Evolutionary conservation across 805 yeast genomes (phyloP), one percentile per base, ranked within the genome.

Genomic region (Jamesozyma rosinii): DNA sequence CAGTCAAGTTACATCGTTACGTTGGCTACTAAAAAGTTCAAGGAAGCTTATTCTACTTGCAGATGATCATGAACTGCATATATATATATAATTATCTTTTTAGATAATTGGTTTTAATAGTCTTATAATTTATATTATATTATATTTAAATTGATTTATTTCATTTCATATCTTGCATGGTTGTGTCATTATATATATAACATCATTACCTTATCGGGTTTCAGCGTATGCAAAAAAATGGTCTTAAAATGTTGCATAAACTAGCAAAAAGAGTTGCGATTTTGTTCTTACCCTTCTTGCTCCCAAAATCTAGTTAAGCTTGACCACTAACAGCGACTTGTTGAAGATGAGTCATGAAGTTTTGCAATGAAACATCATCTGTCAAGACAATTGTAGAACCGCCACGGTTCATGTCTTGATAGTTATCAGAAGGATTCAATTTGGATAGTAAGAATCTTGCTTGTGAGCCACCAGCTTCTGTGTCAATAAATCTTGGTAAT

Each of bases 381-480:
- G 98, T 92, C 63, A 90, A 79, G 39, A 92, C 97, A 53, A 86
- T 84, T 13, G 92, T 86, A 37, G 75, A 56, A 35, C 79, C 77
- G 36, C 76, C 76, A 13, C 68, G 69, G 35, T 61, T 50, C 31
- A 65, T 67, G 38, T 68, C 71, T 61, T 81, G 79, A 61, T 83
- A 83, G 33, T 89, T 81, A 50, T 84, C 87, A 38, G 95, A 83
- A 34, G 98, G 98, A 65, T 94, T 92, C 64, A 92, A 77, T 67
- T 88, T 92, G 24, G 97, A 86, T 65, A 87, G 79, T 65, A 92
- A 74, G 74, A 92, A 92, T 68, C 99, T 81, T 2, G 97, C 97
- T 68, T 92, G 99, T 14, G 97, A 89, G 44, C 96, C 97, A 56
- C 98, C 97, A 55, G 90, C 97, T 62, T 90, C 97, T 46, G 96